These are phyloP conservation scores for Globisporangium yorkense DNA, from an alignment of 352 stramenopile genomes.

Conservation along the genomic window DNA sequence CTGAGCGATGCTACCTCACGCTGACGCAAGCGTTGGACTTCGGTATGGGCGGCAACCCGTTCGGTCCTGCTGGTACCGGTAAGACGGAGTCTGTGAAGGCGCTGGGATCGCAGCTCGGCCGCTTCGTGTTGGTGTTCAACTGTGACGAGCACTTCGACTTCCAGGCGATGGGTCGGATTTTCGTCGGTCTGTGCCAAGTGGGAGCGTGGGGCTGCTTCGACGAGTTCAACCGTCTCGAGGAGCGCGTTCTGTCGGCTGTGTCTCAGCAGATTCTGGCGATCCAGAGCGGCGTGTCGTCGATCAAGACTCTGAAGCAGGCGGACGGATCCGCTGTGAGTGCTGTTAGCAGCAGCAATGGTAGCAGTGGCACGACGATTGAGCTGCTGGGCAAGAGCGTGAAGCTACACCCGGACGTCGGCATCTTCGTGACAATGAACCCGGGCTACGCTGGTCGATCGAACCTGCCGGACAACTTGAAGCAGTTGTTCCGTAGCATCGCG, in stretches of 20 bases:
- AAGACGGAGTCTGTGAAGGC: constrained; percentile 99
- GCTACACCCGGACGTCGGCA: constrained; percentile 97
- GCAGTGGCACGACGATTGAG: constrained; percentile 78
- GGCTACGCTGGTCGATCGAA: constrained; percentile 98
- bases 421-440: constrained; percentile 99
- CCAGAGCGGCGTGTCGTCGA: constrained; percentile 93
- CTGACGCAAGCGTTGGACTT: constrained; percentile 99
- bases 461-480: constrained; percentile 98
- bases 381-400: constrained; percentile 94
- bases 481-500: constrained; percentile 98
- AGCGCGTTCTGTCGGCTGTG: constrained; percentile 98
- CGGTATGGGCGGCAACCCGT: constrained; percentile 97
- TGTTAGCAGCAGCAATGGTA: constrained; percentile 9
- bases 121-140: constrained; percentile 99
- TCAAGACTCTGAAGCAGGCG: constrained; percentile 53
- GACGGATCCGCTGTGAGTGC: constrained; percentile 17
- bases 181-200: constrained; percentile 99
- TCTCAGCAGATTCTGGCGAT: constrained; percentile 99
- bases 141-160: constrained; percentile 99
- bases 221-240: constrained; percentile 99
- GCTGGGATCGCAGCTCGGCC: constrained; percentile 96
- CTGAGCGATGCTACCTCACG: constrained; percentile 99
- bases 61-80: constrained; percentile 98
- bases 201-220: constrained; percentile 99
- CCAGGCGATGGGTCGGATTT: constrained; percentile 99